Evolutionary conservation across 2,329 filamentous ascomycete genomes (phyloP).

Genomic region (Cylindrodendrum hubeiense): DNA sequence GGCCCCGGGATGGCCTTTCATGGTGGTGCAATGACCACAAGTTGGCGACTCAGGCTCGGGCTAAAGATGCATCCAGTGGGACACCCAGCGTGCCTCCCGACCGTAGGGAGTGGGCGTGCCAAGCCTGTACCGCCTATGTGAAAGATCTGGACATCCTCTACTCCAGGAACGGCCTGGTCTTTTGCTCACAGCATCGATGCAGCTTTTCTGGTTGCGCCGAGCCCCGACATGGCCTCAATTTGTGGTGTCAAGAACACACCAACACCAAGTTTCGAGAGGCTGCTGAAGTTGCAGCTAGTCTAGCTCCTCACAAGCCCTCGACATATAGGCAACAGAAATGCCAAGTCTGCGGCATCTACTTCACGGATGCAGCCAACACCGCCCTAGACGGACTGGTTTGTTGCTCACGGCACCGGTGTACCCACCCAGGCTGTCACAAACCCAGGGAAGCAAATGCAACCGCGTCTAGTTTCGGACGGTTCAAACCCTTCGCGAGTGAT

Average conservation of each 20-base stretch:
- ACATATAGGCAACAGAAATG: not conserved
- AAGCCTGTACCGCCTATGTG: not conserved
- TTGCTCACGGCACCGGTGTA: constrained; percentile 1
- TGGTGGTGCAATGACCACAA: not conserved
- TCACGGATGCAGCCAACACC: not conserved
- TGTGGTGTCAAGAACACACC: not conserved
- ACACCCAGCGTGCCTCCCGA: not conserved
- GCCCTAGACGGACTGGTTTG: not conserved
- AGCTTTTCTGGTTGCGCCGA: no score
- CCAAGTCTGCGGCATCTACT: not conserved
- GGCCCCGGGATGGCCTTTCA: not conserved
- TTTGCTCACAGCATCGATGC: no score
- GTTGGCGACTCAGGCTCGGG: not conserved
- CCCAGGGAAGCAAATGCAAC: not conserved
- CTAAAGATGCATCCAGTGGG: not conserved
- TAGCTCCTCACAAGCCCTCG: not conserved
- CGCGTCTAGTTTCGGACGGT: not conserved
- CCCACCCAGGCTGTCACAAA: not conserved
- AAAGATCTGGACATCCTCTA: no score
- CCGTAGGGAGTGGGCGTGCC: not conserved
- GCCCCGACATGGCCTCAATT: no score
- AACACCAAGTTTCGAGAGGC: not conserved
- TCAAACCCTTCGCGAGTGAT: not conserved
- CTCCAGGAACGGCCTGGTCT: no score
- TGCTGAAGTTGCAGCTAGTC: not conserved